Percentiles rank a stretch among this genome's conserved stretches.
Conservation (phyloP, 2,329 filamentous ascomycete genomes). For the Mollisia scopiformis region DNA sequence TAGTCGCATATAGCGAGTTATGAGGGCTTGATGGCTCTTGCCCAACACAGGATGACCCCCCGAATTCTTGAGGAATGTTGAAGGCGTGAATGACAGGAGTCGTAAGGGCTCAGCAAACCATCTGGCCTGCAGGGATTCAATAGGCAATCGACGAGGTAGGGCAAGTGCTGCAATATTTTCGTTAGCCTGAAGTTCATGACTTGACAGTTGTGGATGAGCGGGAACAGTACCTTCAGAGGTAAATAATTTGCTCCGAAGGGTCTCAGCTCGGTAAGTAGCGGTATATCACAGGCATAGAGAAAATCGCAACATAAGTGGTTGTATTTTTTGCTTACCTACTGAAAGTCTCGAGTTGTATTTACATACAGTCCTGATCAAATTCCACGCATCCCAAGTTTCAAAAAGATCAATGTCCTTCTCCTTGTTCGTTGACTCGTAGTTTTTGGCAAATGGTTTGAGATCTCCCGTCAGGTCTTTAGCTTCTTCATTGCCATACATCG, state of each 20-base stretch:
- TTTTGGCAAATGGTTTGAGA: conserved; percentile 33
- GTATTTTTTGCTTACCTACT: conserved; percentile 69
- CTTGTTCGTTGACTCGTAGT: conserved; percentile 39
- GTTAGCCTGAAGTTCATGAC: conserved; percentile 20
- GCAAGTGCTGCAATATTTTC: conserved; percentile 43
- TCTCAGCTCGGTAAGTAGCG: conserved; percentile 24
- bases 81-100: conserved; percentile 57
- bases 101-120: conserved; percentile 73
- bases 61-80: conserved; percentile 62
- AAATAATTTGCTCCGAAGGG: conserved; percentile 29
- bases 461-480: conserved; percentile 41
- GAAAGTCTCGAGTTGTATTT: conserved; percentile 81
- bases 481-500: conserved; percentile 77
- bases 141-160: conserved; percentile 61
- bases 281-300: conserved; percentile 22
- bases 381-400: conserved; percentile 91
- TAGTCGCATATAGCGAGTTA: conserved; percentile 65
- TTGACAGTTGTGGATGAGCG: conserved; percentile 10
- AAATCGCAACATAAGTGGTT: conserved; percentile 25
- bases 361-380: conserved; percentile 82
- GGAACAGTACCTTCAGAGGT: conserved; percentile 34
- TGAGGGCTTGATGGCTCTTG: conserved; percentile 61
- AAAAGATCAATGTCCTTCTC: conserved; percentile 66
- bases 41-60: conserved; percentile 64
- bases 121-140: conserved; percentile 62